Conservation (phyloP, 805 yeast genomes). For the Candida maris region DNA sequence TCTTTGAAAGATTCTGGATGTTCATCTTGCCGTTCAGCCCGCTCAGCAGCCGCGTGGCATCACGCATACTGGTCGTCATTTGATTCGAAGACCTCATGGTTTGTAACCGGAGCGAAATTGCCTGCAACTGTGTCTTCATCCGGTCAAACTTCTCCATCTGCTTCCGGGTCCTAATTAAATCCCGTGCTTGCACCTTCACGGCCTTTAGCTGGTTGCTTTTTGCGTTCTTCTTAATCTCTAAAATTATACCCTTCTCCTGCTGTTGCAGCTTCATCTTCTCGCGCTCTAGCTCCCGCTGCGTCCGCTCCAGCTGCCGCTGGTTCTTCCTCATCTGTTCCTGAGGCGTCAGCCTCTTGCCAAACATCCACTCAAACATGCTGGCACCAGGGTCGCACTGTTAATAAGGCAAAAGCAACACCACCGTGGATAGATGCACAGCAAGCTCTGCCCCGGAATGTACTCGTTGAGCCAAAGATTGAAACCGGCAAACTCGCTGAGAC, state of each 20-base stretch:
- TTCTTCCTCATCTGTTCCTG: slow-evolving; percentile 93
- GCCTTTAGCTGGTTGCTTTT: slow-evolving; percentile 85
- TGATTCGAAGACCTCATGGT: slow-evolving; percentile 91
- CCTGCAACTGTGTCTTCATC: slow-evolving; percentile 95
- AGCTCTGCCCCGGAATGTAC: too few species aligned
- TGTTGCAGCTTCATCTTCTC: slow-evolving; percentile 82
- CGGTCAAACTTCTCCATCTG: slow-evolving; percentile 82
- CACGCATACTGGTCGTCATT: slow-evolving; percentile 92
- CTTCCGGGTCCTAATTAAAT: slow-evolving; percentile 81
- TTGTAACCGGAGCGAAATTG: slow-evolving; percentile 86
- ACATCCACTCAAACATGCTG: slow-evolving; percentile 80
- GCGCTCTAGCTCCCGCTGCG: slow-evolving; percentile 88
- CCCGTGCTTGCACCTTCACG: slow-evolving; percentile 94
- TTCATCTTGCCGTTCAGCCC: slow-evolving; percentile 88
- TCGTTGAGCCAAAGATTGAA: too few species aligned
- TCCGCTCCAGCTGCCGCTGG: slow-evolving; percentile 90
- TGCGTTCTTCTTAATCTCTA: slow-evolving; percentile 88
- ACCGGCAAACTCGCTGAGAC: too few species aligned
- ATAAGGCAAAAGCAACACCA: too few species aligned
- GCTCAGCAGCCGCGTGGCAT: slow-evolving; percentile 79
- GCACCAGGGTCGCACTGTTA: too few species aligned
- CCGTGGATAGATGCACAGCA: too few species aligned
- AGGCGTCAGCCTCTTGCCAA: slow-evolving; percentile 90
- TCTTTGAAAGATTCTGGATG: slow-evolving; percentile 79
- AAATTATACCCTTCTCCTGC: slow-evolving; percentile 84